Evolutionary conservation across 2,329 filamentous ascomycete species (phyloP), one percentile per base, ranked within the genome.

Genomic region (Sporothrix protearum): DNA sequence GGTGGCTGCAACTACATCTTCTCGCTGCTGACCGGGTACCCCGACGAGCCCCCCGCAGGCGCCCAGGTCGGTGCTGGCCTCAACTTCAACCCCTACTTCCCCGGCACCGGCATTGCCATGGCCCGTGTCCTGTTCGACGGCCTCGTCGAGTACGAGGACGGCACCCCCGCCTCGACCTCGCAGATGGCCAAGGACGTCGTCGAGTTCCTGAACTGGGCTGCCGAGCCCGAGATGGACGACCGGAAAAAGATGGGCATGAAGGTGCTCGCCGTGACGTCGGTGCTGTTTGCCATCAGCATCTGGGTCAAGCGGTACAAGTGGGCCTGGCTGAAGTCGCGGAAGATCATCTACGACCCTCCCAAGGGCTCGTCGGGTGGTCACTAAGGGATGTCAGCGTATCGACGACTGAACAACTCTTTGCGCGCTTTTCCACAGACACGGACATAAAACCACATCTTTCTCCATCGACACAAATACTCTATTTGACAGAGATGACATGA

Each of bases 241-340:
- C 92, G 96, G 81, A 99, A 99, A 92, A 96, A 94, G 87, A 99
- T 98, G 96, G 96, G 96, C 79, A 90, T 97, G 88, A 98, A 99
- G 90, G 92, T 97, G 70, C 82, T 99, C 77, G 89, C 92, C 76
- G 88, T 97, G 76, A 89, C 90, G 71, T 87, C 91, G 74, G 88
- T 91, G 74, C 86, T 99, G 75, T 92, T 93, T 80, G 93, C 93
- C 71, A 79, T 98, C 79, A 96, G 92, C 82, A 89, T 99, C 78
- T 99, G 94, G 94, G 91, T 98, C 76, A 99, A 99, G 92, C 91
- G 94, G 85, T 99, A 99, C 91, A 99, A 98, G 90, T 99, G 96
- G 96, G 88, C 94, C 73, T 90, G 92, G 79, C 85, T 99, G 82
- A 99, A 99, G 91, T 92, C 94, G 78, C 91, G 96, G 80, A 97